These are phyloP conservation scores for Candida xiaguanensis DNA, from an alignment of 805 yeast genomes.

Conservation along the genomic window DNA sequence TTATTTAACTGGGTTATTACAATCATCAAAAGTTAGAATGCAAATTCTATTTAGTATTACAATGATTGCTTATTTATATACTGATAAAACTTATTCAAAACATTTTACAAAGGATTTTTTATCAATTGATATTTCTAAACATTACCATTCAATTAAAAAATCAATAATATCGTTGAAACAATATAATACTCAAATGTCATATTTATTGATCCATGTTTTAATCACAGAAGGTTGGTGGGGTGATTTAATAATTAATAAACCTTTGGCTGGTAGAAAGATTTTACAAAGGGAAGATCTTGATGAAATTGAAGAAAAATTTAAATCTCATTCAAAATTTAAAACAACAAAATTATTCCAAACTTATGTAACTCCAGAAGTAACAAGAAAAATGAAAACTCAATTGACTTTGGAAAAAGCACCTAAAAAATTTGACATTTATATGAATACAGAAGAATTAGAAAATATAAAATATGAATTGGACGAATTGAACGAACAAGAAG, in stretches of 20 bases:
- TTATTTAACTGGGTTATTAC: slow-evolving; percentile 13
- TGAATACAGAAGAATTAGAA: slow-evolving; percentile 4
- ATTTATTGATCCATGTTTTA: slow-evolving; percentile 23
- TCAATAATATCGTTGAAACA: slow-evolving; percentile 17
- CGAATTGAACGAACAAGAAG: slow-evolving; percentile 1
- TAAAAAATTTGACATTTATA: slow-evolving; percentile 7
- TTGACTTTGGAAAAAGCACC: slow-evolving; percentile 14
- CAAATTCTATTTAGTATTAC: slow-evolving; percentile 12
- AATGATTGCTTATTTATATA: slow-evolving; percentile 25
- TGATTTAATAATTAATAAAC: slow-evolving; percentile 25
- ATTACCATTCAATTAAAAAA: slow-evolving; percentile 27
- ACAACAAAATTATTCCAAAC: slow-evolving; percentile 36
- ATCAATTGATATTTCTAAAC: slow-evolving; percentile 5
- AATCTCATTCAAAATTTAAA: slow-evolving; percentile 23
- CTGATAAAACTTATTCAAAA: slow-evolving; percentile 29
- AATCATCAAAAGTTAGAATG: slow-evolving; percentile 11
- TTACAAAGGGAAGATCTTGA: slow-evolving; percentile 20
- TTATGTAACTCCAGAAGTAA: slow-evolving; percentile 40
- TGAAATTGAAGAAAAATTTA: slow-evolving; percentile 15
- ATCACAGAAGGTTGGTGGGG: slow-evolving; percentile 38
- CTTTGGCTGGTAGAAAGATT: slow-evolving; percentile 22
- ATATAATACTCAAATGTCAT: slow-evolving; percentile 24
- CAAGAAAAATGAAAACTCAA: slow-evolving; percentile 33
- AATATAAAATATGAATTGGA: slow-evolving; percentile 5
- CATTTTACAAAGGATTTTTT: slow-evolving; percentile 33